A percentile compares a stretch with the other conserved stretches of the same genome.
These are phyloP conservation scores for Epichloe sp. DNA, from an alignment of 2,329 filamentous ascomycete genomes.

Conservation along the genomic window DNA sequence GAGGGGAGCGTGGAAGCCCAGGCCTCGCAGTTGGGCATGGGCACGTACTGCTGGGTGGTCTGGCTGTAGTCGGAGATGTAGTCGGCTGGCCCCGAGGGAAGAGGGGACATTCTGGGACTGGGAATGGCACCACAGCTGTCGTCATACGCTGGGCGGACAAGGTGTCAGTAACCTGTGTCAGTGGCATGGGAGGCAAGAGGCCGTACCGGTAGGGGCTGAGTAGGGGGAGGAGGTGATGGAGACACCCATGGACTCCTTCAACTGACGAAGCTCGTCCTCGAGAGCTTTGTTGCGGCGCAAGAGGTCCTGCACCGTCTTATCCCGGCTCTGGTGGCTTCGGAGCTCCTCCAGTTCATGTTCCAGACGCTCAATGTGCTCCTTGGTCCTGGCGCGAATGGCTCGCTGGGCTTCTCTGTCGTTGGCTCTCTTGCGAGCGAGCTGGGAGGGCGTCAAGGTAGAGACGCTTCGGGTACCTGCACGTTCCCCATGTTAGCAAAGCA, in stretches of 20 bases:
- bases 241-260: slow-evolving; percentile 33
- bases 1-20: slow-evolving; percentile 34
- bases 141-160: slow-evolving; percentile 23
- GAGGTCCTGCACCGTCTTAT: slow-evolving; percentile 38
- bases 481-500: background rate
- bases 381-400: slow-evolving; percentile 75
- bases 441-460: slow-evolving; percentile 74
- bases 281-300: slow-evolving; percentile 39
- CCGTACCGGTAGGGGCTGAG: slow-evolving; percentile 25
- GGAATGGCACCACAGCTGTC: slow-evolving; percentile 26
- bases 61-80: slow-evolving; percentile 31
- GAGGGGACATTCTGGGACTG: slow-evolving; percentile 32
- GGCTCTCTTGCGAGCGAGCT: slow-evolving; percentile 78
- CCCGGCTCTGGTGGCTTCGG: slow-evolving; percentile 33
- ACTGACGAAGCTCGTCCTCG: slow-evolving; percentile 36
- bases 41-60: slow-evolving; percentile 19
- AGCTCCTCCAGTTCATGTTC: slow-evolving; percentile 66
- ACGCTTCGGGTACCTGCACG: slow-evolving; percentile 59
- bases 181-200: slow-evolving; percentile 2
- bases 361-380: slow-evolving; percentile 69
- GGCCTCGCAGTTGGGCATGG: slow-evolving; percentile 29
- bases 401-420: slow-evolving; percentile 87
- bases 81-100: slow-evolving; percentile 25
- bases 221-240: slow-evolving; percentile 29
- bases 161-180: slow-evolving; percentile 10